A percentile compares a stretch with the other conserved stretches of the same genome.
phyloP scores from a whole-genome alignment of 2,329 filamentous ascomycete genomes.

The Triangularia verruculosa region DNA sequence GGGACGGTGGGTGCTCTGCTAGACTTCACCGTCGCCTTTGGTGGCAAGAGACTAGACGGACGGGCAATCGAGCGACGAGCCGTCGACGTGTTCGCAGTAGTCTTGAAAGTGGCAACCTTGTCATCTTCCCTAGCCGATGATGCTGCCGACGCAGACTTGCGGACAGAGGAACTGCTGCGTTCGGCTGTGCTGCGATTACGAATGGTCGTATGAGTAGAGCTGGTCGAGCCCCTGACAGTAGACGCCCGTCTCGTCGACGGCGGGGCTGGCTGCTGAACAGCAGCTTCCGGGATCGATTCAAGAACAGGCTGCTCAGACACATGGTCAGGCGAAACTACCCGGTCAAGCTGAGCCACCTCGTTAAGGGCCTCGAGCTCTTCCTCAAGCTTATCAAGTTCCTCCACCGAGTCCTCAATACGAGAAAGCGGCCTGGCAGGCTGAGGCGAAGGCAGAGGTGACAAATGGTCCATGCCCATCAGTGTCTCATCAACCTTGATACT shows the following conservation, averaged over 20 bases:
- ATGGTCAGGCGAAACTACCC: constrained; percentile 32
- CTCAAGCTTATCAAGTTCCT: constrained; percentile 60
- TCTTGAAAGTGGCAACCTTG: constrained; percentile 15
- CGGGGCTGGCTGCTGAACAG: neutral
- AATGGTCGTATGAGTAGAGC: neutral
- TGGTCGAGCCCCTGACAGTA: constrained; percentile 32
- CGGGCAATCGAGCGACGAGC: constrained; percentile 34
- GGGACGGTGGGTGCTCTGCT: constrained; percentile 53
- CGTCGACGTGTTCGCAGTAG: constrained; percentile 24
- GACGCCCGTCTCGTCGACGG: constrained; percentile 20
- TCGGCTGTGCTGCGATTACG: constrained; percentile 31
- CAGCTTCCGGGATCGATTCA: neutral
- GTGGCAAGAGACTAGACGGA: constrained; percentile 43
- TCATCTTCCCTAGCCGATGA: constrained; percentile 33
- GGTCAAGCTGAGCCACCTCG: constrained; percentile 37
- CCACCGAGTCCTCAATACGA: constrained; percentile 62
- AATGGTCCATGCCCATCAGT: neutral
- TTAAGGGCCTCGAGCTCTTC: constrained; percentile 57
- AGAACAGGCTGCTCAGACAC: constrained; percentile 27
- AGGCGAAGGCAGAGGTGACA: neutral
- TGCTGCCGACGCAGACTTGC: constrained; percentile 41
- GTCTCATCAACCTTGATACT: constrained; percentile 1
- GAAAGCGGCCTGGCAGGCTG: constrained; percentile 30
- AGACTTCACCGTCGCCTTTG: constrained; percentile 49
- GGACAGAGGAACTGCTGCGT: constrained; percentile 35